Percentiles rank a stretch among this genome's conserved stretches.
Evolutionary conservation across 768 basidiomycete species (phyloP).

Genomic region (Sporobolomyces phaffii): DNA sequence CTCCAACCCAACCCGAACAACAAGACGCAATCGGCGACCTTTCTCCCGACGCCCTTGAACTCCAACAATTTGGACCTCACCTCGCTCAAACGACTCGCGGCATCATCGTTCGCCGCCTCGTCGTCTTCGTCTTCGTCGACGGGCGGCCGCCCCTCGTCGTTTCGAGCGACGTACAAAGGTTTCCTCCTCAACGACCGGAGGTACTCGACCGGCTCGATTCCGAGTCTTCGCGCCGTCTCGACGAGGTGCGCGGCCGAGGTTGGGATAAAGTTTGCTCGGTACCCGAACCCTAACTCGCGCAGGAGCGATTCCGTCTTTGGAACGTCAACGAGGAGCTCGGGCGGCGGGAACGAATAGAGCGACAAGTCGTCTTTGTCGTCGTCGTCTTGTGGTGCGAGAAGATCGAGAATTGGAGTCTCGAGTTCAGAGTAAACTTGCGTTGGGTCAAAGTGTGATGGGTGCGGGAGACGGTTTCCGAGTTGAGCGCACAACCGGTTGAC

Average conservation of each 20-base stretch:
- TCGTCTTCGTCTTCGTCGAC: no score
- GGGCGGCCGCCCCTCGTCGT: conserved; percentile 13
- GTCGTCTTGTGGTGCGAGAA: no score
- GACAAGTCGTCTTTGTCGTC: conserved; percentile 39
- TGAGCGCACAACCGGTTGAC: conserved; percentile 71
- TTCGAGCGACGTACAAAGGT: background rate
- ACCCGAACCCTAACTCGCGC: conserved; percentile 85
- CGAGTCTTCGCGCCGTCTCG: conserved; percentile 43
- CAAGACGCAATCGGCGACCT: conserved; percentile 79
- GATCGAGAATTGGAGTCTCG: no score
- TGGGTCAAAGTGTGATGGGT: conserved; percentile 20
- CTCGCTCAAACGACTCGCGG: no score
- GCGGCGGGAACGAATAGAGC: conserved; percentile 79
- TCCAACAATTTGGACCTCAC: conserved; percentile 68
- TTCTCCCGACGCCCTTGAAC: conserved; percentile 86
- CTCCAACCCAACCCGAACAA: conserved; percentile 50
- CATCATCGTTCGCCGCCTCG: no score
- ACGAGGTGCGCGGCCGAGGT: conserved; percentile 72
- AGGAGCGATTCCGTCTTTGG: conserved; percentile 57
- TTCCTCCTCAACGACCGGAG: conserved; percentile 21
- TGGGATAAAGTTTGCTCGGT: conserved; percentile 84
- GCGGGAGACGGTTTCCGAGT: conserved; percentile 65
- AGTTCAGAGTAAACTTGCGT: conserved; percentile 52
- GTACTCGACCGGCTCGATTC: conserved; percentile 24
- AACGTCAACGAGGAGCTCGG: conserved; percentile 59